Base-by-base conservation (phyloP, 768 basidiomycete species). In the Lactarius quietus region DNA sequence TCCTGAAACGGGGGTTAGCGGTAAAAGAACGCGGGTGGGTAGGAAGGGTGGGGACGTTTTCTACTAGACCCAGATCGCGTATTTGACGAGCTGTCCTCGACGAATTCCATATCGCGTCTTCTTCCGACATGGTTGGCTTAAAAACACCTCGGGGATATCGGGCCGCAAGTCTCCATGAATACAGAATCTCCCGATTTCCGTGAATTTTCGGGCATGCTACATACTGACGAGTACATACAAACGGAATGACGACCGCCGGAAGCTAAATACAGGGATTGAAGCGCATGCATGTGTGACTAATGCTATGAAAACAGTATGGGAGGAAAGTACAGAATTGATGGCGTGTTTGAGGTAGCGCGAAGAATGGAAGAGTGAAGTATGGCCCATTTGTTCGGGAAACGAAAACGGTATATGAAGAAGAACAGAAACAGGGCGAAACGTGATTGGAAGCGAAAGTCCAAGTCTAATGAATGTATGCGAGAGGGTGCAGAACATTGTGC, bases 1-100 rank as follows among this genome's bases (percentile, higher is more conserved):
- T 92, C 90, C 91, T 93, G 70, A 12, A 51, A 51, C 58, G 28
- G 57, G 8, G 7, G 54, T 69, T 54, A 38, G 35, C 20, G 43
- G n/a, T 31, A 12, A 45, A 36, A 1, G 26, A 4, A n/a, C 17
- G 33, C 18, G 28, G 10, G 39, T 23, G 38, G 35, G 20, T 38
- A 31, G 20, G 18, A 9, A 9, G 20, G 26, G 57, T 20, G 58
- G 75, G 55, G 48, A 88, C 90, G 81, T 90, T 90, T 74, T 92
- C 91, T 51, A 92, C 90, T 74, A 87, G 85, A 28, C 88, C 86
- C 10, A 93, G 83, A 5, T 87, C 88, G 73, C 86, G 89, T 67
- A 92, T 92, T 73, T 92, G 90, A 62, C 88, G 81, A 38, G 90
- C 88, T 38, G 91, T 92, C 26, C 88, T 83, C 69, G 90, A 92